Evolutionary conservation across 2,329 filamentous ascomycete species (phyloP).

Genomic region (Nigrograna mackinnonii): DNA sequence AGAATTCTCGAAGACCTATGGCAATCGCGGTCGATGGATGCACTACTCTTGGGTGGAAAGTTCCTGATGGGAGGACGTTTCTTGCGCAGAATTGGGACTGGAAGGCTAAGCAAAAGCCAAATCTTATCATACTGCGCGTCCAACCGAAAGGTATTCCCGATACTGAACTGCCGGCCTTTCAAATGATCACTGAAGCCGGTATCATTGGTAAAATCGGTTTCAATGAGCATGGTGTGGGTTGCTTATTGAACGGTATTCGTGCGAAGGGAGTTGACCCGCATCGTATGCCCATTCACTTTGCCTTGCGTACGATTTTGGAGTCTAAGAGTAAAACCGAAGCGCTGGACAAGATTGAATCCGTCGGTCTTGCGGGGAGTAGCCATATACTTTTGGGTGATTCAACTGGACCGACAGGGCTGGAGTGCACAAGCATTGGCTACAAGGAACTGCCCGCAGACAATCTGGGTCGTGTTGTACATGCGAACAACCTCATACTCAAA

Average conservation of each 20-base stretch:
- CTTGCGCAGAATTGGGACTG: neutral
- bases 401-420: neutral
- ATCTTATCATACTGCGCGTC: neutral
- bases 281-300: neutral
- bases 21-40: slow-evolving; percentile 49
- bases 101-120: neutral
- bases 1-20: neutral
- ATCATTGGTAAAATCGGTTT: neutral
- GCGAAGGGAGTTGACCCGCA: neutral
- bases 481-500: neutral
- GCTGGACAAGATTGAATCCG: neutral
- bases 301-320: neutral
- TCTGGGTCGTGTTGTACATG: neutral
- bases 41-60: slow-evolving; percentile 57
- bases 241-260: neutral
- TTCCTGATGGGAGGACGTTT: no score
- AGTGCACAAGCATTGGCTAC: neutral
- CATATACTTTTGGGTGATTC: neutral
- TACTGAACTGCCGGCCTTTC: neutral
- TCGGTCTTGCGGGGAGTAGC: neutral
- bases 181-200: neutral
- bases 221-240: neutral
- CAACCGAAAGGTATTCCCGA: no score
- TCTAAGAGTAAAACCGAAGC: neutral
- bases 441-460: no score